These are phyloP conservation scores for Telopea speciosissima DNA, from an alignment of 177 flowering plant species.

Conservation along the genomic window DNA sequence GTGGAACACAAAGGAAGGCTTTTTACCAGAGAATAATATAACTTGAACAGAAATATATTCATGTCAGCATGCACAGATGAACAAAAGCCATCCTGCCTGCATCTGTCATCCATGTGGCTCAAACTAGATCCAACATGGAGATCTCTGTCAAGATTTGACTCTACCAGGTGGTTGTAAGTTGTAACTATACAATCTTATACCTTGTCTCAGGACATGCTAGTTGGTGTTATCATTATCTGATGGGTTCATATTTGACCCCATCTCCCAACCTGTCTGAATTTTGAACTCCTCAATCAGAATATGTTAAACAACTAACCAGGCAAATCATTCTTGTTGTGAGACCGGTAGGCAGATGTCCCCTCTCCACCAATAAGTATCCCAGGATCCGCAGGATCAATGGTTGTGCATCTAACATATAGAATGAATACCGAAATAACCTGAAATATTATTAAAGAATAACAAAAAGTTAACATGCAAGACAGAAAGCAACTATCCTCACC, in stretches of 20 bases:
- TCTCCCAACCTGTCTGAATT: neutral
- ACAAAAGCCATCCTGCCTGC: neutral
- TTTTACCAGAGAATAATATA: too few species aligned
- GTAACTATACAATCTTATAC: neutral
- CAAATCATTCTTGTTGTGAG: too few species aligned
- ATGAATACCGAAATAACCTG: constrained; percentile 78
- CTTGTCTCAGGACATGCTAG: neutral
- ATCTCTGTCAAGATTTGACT: neutral
- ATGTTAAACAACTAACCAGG: constrained; percentile 35
- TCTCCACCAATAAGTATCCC: constrained; percentile 62
- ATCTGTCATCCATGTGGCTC: neutral
- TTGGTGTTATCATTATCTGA: neutral
- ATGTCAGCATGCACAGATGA: neutral
- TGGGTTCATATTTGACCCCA: too few species aligned
- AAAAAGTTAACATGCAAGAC: constrained; percentile 1
- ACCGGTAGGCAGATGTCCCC: constrained; percentile 31
- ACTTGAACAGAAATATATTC: neutral
- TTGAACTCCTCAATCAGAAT: neutral
- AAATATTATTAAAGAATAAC: neutral
- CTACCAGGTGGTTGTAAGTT: too few species aligned
- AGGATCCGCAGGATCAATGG: constrained; percentile 94
- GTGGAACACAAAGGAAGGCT: too few species aligned
- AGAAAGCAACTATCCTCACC: neutral
- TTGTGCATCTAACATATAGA: constrained; percentile 86
- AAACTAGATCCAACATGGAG: neutral